A percentile compares a stretch with the other conserved stretches of the same genome.
Conservation (phyloP, 108 stramenopile genomes). For the Cyclotella choctawhatcheeana region DNA sequence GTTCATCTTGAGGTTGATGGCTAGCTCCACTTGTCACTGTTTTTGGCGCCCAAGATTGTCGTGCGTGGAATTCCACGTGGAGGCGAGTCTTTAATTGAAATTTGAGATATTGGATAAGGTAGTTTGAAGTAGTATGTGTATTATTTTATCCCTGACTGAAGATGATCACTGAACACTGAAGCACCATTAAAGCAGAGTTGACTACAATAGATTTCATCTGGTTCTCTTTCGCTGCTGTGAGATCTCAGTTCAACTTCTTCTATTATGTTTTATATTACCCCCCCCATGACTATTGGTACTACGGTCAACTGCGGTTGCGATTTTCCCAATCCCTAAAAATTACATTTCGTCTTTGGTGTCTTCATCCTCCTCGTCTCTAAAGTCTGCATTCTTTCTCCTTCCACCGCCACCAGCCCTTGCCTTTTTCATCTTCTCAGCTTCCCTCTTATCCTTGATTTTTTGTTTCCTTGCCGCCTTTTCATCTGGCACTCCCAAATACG, state of each 20-base stretch:
- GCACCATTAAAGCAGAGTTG: too few species aligned
- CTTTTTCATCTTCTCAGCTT: conserved; percentile 60
- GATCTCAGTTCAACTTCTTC: too few species aligned
- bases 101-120: too few species aligned
- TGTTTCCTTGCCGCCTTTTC: conserved; percentile 69
- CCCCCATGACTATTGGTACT: not conserved
- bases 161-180: too few species aligned
- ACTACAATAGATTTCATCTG: too few species aligned
- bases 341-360: conserved; percentile 18
- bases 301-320: not conserved
- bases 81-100: too few species aligned
- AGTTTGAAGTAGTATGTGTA: too few species aligned
- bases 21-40: conserved; percentile 7
- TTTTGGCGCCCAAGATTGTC: not conserved
- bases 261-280: too few species aligned
- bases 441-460: conserved; percentile 79
- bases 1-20: too few species aligned
- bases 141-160: too few species aligned
- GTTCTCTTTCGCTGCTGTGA: too few species aligned
- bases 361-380: conserved; percentile 88
- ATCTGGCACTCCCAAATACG: conserved; percentile 82
- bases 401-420: conserved; percentile 46
- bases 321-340: conserved; percentile 1
- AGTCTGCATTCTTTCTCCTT: conserved; percentile 74
- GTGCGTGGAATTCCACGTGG: not conserved